phyloP scores from a whole-genome alignment of 176 grass and related monocot species.

The Carex cristatella region DNA sequence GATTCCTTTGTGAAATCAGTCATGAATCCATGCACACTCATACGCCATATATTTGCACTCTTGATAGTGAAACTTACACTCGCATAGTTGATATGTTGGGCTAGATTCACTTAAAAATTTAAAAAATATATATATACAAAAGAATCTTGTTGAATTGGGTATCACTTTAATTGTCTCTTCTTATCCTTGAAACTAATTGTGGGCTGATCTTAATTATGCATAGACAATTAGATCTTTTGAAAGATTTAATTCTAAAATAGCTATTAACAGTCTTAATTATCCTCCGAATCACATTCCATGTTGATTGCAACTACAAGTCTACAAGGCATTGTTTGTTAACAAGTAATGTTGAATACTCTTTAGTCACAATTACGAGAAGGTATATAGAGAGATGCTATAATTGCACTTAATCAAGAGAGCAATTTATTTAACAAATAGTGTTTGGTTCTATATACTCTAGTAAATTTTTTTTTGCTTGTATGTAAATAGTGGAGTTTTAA shows the following conservation, averaged over 20 bases:
- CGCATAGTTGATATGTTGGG: neutral
- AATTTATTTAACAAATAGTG: too few species aligned
- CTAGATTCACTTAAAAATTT: conserved; percentile 4
- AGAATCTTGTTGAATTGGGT: neutral
- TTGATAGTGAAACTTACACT: conserved; percentile 14
- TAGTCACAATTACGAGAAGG: too few species aligned
- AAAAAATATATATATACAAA: neutral
- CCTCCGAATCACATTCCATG: too few species aligned
- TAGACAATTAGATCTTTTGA: neutral
- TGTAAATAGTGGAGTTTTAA: too few species aligned
- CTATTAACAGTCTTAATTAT: neutral
- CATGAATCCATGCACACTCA: neutral
- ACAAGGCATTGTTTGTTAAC: neutral
- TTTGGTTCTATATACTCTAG: too few species aligned
- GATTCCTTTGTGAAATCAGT: conserved; percentile 4
- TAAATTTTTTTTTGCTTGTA: neutral
- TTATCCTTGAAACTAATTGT: neutral
- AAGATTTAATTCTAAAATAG: neutral
- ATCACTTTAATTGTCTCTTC: neutral
- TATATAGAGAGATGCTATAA: neutral
- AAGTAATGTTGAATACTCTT: neutral
- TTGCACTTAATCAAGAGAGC: neutral
- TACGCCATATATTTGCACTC: neutral
- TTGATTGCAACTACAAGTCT: too few species aligned
- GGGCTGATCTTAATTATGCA: neutral